phyloP scores from a whole-genome alignment of 805 yeast genomes.

The Pichia exigua region DNA sequence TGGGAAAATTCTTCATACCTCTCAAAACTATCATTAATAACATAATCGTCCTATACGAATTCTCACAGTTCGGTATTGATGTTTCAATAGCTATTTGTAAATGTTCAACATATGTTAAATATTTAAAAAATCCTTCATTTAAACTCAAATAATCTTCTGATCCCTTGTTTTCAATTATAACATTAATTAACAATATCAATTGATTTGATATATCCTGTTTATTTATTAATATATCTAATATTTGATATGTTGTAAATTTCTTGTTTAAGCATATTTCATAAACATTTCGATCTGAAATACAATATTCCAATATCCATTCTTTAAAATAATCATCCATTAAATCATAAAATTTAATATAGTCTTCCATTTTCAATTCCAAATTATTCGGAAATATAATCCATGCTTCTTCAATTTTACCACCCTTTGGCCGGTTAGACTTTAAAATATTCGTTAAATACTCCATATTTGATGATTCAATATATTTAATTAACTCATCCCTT shows the following conservation, averaged over 20 bases:
- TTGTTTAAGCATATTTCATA: not conserved
- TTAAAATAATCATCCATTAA: slow-evolving; percentile 6
- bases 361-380: not conserved
- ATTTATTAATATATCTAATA: not conserved
- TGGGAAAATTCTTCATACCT: slow-evolving; percentile 7
- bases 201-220: slow-evolving; percentile 7
- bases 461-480: not conserved
- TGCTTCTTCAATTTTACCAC: not conserved
- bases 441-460: slow-evolving; percentile 3
- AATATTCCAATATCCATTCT: slow-evolving; percentile 7
- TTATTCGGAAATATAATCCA: slow-evolving; percentile 3
- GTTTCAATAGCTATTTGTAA: slow-evolving; percentile 2
- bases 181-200: slow-evolving; percentile 2
- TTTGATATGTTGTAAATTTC: not conserved
- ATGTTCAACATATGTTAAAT: slow-evolving; percentile 11
- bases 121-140: slow-evolving; percentile 7
- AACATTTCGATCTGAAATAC: not conserved
- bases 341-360: slow-evolving; percentile 7
- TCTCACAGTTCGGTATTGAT: slow-evolving; percentile 5
- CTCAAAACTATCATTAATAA: slow-evolving; percentile 3
- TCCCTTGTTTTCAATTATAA: slow-evolving; percentile 3
- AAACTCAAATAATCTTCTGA: not conserved
- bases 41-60: slow-evolving; percentile 7
- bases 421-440: not conserved
- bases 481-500: slow-evolving; percentile 2